phyloP scores from a whole-genome alignment of 306 rosid genomes.

The Fagus crenata region DNA sequence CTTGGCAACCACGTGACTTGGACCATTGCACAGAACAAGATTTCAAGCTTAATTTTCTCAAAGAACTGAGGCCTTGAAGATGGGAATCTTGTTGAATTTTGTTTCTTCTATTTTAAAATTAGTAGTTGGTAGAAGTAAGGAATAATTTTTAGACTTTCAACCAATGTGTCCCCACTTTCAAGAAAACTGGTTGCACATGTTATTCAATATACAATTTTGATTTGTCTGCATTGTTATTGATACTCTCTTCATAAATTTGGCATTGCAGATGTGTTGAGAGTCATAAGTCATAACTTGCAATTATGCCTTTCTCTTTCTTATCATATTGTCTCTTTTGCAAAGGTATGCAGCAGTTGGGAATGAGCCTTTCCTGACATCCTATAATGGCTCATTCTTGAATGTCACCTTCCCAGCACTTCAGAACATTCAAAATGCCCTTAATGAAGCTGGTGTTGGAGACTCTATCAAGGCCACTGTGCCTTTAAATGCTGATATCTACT shows the following conservation, averaged over 20 bases:
- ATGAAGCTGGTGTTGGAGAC: slow-evolving; percentile 78
- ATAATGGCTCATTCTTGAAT: slow-evolving; percentile 84
- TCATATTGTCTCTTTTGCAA: slow-evolving; percentile 24
- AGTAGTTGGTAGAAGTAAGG: neutral
- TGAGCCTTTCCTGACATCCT: slow-evolving; percentile 88
- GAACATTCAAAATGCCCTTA: slow-evolving; percentile 92
- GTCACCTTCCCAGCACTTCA: slow-evolving; percentile 83
- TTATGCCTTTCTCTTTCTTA: neutral
- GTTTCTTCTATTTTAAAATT: neutral
- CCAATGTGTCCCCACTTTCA: neutral
- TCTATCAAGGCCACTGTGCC: slow-evolving; percentile 87
- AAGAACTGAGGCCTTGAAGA: neutral
- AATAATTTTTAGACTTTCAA: neutral
- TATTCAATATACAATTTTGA: neutral
- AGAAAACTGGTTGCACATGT: neutral
- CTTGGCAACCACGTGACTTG: neutral
- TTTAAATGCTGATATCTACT: slow-evolving; percentile 87
- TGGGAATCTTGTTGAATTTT: neutral
- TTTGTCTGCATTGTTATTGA: slow-evolving; percentile 5
- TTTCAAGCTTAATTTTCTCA: neutral
- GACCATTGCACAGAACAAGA: neutral
- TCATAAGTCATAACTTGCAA: neutral
- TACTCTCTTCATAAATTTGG: neutral
- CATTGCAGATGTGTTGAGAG: neutral
- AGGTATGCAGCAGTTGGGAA: slow-evolving; percentile 98